A percentile compares a stretch with the other conserved stretches of the same genome.
Conservation (phyloP, 1,284 basidiomycete genomes). For the Melanopsichium pennsylvanicum region DNA sequence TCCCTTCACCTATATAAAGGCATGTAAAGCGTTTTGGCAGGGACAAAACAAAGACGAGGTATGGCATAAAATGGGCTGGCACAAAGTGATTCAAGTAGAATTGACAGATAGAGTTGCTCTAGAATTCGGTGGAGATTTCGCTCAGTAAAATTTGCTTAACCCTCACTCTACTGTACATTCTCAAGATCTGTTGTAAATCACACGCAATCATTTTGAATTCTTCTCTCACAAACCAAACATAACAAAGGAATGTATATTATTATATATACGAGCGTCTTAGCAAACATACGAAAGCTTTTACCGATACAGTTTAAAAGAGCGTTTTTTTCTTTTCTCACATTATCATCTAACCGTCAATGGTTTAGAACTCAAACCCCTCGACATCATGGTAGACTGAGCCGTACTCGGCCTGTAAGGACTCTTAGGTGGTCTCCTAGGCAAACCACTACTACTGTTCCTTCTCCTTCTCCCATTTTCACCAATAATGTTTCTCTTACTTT, state of each 20-base stretch:
- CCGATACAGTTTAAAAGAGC: too few species aligned
- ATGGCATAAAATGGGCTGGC: slow-evolving; percentile 13
- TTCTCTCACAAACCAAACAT: neutral
- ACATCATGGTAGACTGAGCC: too few species aligned
- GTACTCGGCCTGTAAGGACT: slow-evolving; percentile 20
- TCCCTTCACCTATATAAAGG: neutral
- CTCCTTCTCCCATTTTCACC: neutral
- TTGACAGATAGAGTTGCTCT: slow-evolving; percentile 34
- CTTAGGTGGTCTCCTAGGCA: slow-evolving; percentile 17
- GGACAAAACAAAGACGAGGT: neutral
- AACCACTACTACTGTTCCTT: slow-evolving; percentile 1
- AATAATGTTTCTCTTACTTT: slow-evolving; percentile 3
- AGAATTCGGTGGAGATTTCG: slow-evolving; percentile 41
- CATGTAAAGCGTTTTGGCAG: neutral
- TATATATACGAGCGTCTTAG: too few species aligned
- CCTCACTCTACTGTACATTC: too few species aligned
- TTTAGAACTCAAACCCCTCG: too few species aligned
- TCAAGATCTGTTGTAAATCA: too few species aligned
- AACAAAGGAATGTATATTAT: neutral
- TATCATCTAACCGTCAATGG: neutral
- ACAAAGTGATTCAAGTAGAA: neutral
- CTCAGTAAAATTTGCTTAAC: slow-evolving; percentile 15
- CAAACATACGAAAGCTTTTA: too few species aligned
- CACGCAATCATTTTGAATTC: too few species aligned
- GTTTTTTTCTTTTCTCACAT: too few species aligned